These are phyloP conservation scores for Irpex sp. DNA, from an alignment of 1,284 basidiomycete genomes.

Conservation along the genomic window DNA sequence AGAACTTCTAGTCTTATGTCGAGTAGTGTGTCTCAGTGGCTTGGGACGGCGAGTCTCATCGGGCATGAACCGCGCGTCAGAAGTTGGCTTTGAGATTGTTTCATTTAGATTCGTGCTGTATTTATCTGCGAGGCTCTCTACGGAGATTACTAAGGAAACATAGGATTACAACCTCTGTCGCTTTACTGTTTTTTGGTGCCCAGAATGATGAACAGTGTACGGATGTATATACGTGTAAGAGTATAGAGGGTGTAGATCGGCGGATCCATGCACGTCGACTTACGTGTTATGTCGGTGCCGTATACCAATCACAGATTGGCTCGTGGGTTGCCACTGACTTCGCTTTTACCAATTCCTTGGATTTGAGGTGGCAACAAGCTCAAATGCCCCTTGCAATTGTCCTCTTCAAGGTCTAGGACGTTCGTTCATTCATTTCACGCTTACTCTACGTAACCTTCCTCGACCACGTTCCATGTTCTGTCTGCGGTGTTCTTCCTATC, in stretches of 20 bases:
- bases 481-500: background rate
- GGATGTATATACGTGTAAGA: background rate
- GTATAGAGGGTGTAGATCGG: background rate
- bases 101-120: background rate
- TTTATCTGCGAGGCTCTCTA: background rate
- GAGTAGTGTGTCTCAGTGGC: background rate
- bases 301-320: background rate
- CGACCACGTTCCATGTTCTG: background rate
- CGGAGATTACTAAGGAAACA: background rate
- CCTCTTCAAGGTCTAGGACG: background rate
- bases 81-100: background rate
- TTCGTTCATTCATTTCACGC: background rate
- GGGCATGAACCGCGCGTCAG: constrained; percentile 3
- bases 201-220: background rate
- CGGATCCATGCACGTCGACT: background rate
- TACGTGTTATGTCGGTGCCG: background rate
- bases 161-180: background rate
- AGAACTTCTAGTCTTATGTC: constrained; percentile 28
- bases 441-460: background rate
- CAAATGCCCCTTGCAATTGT: background rate
- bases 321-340: background rate
- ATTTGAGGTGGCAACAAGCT: background rate
- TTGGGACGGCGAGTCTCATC: constrained; percentile 2
- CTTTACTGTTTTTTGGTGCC: background rate
- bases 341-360: background rate